These are phyloP conservation scores for Aegilops longissima DNA, from an alignment of 176 grass and related monocot species.

Conservation along the genomic window DNA sequence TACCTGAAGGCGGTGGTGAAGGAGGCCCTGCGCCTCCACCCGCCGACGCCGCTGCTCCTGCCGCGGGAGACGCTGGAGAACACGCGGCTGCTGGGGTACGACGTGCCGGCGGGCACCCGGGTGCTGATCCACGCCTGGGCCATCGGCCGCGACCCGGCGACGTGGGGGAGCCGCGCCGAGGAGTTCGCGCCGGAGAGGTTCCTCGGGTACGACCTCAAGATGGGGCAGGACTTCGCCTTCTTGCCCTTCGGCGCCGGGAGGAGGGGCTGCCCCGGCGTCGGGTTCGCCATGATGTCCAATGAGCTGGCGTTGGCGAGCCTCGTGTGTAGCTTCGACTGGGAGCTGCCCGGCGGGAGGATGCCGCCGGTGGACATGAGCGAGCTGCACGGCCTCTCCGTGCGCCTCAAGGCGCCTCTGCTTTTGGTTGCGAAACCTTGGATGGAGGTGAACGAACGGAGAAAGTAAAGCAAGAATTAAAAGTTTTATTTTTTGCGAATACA, in stretches of 20 bases:
- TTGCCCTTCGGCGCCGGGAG: background rate
- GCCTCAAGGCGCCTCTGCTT: background rate
- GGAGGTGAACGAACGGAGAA: too few species aligned
- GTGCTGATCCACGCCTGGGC: background rate
- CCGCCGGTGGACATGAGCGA: constrained; percentile 27
- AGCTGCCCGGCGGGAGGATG: background rate
- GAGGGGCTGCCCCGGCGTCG: constrained; percentile 23
- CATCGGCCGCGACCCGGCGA: background rate
- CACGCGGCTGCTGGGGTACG: background rate
- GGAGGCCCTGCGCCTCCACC: background rate
- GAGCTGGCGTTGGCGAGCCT: constrained; percentile 39
- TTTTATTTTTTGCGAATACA: too few species aligned
- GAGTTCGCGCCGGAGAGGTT: background rate
- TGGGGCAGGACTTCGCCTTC: background rate
- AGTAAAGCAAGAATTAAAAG: too few species aligned
- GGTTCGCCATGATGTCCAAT: background rate
- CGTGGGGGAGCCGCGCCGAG: background rate
- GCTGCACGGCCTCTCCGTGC: constrained; percentile 25
- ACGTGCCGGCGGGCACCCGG: background rate
- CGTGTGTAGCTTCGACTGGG: constrained; percentile 36
- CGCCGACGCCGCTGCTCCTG: background rate
- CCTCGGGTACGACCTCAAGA: background rate
- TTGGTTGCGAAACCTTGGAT: background rate
- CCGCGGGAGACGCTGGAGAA: background rate
- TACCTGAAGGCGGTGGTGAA: background rate